These are phyloP conservation scores for Glycine tomentella DNA, from an alignment of 306 rosid genomes.

Conservation along the genomic window DNA sequence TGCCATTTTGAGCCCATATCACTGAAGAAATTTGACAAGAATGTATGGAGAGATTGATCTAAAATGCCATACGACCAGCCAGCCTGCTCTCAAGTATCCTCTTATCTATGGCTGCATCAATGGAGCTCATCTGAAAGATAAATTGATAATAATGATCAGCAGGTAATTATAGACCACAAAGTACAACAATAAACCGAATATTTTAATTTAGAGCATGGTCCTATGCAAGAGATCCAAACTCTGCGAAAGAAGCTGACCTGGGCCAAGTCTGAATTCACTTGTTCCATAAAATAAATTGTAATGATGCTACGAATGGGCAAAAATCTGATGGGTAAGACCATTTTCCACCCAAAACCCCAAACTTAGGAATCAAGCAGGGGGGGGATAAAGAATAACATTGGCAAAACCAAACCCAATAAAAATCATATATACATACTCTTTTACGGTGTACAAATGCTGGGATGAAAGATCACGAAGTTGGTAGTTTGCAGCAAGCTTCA, in stretches of 20 bases:
- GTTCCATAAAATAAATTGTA: conserved; percentile 94
- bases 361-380: conserved; percentile 62
- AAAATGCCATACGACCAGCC: conserved; percentile 98
- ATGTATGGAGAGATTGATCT: conserved; percentile 52
- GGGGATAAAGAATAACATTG: conserved; percentile 60
- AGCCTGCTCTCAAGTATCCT: conserved; percentile 98
- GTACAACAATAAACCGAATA: conserved; percentile 53
- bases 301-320: conserved; percentile 82
- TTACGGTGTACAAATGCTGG: conserved; percentile 59
- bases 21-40: conserved; percentile 34
- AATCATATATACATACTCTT: conserved; percentile 57
- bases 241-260: conserved; percentile 99
- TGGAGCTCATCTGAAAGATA: conserved; percentile 97
- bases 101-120: conserved; percentile 98
- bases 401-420: conserved; percentile 67
- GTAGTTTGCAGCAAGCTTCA: conserved; percentile 71
- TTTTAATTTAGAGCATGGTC: conserved; percentile 59
- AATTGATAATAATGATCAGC: conserved; percentile 54
- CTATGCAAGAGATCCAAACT: conserved; percentile 94
- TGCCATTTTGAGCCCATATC: conserved; percentile 25
- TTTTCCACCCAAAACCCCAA: conserved; percentile 84
- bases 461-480: conserved; percentile 58
- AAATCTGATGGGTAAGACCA: conserved; percentile 78
- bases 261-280: conserved; percentile 98
- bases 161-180: conserved; percentile 32